phyloP scores from a whole-genome alignment of 441 rosid genomes.

The Gossypium lobatum region DNA sequence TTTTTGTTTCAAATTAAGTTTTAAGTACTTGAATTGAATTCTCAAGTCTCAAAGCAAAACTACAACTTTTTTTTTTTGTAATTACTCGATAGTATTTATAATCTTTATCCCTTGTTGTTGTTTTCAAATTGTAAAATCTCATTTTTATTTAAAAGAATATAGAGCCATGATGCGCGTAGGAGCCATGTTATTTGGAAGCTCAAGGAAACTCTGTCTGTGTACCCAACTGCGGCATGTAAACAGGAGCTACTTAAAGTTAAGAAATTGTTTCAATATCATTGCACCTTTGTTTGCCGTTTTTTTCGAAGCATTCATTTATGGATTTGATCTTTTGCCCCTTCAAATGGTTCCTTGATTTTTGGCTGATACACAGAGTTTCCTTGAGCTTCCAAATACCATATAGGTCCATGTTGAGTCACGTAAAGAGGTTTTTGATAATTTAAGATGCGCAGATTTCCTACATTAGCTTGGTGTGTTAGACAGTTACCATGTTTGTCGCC shows the following conservation, averaged over 20 bases:
- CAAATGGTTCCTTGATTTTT: not conserved
- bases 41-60: too few species aligned
- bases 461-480: conserved; percentile 2
- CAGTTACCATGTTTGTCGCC: not conserved
- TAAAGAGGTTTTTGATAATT: not conserved
- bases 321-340: not conserved
- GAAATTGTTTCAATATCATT: too few species aligned
- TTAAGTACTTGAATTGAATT: too few species aligned
- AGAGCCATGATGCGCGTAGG: not conserved
- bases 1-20: too few species aligned
- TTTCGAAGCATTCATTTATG: not conserved
- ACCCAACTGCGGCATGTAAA: not conserved
- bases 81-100: too few species aligned
- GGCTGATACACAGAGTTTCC: not conserved
- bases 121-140: not conserved
- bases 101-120: too few species aligned
- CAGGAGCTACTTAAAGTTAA: too few species aligned
- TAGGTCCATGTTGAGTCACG: not conserved
- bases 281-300: not conserved
- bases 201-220: not conserved
- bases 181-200: not conserved
- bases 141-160: not conserved
- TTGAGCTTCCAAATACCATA: not conserved
- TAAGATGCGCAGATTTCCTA: not conserved
- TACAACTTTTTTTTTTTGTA: too few species aligned